phyloP scores from a whole-genome alignment of 1,284 basidiomycete genomes.

The Coniferiporia weirii region DNA sequence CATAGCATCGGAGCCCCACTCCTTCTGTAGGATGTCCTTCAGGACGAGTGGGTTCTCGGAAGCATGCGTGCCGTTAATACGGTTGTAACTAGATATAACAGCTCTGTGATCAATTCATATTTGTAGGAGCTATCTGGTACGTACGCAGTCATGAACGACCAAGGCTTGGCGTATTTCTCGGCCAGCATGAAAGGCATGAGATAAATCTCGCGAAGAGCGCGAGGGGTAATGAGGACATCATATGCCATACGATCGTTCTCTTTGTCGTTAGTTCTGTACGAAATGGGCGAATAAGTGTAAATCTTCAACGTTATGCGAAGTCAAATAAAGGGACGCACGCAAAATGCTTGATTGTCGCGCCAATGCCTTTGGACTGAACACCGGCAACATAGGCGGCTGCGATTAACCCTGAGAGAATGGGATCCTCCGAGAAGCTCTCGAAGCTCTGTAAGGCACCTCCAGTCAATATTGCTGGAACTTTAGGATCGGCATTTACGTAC shows the following conservation, averaged over 20 bases:
- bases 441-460: slow-evolving; percentile 40
- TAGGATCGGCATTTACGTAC: slow-evolving; percentile 31
- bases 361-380: slow-evolving; percentile 66
- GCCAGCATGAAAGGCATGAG: slow-evolving; percentile 82
- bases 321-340: slow-evolving; percentile 35
- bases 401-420: slow-evolving; percentile 63
- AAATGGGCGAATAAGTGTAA: slow-evolving; percentile 4
- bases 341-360: slow-evolving; percentile 70
- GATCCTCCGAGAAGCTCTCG: slow-evolving; percentile 80
- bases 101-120: slow-evolving; percentile 9
- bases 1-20: slow-evolving; percentile 71
- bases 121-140: slow-evolving; percentile 22
- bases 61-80: slow-evolving; percentile 57
- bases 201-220: slow-evolving; percentile 79
- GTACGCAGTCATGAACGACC: slow-evolving; percentile 70
- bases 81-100: slow-evolving; percentile 29
- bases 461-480: not conserved
- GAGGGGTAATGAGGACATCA: slow-evolving; percentile 55
- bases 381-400: slow-evolving; percentile 72
- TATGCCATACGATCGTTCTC: slow-evolving; percentile 65
- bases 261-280: slow-evolving; percentile 53
- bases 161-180: slow-evolving; percentile 63
- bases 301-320: slow-evolving; percentile 1
- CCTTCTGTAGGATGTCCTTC: slow-evolving; percentile 60
- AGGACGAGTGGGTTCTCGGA: slow-evolving; percentile 64